Percentiles rank a stretch among this genome's conserved stretches.
Conservation (phyloP, 176 grass and related monocot species). For the Metroxylon sagu region DNA sequence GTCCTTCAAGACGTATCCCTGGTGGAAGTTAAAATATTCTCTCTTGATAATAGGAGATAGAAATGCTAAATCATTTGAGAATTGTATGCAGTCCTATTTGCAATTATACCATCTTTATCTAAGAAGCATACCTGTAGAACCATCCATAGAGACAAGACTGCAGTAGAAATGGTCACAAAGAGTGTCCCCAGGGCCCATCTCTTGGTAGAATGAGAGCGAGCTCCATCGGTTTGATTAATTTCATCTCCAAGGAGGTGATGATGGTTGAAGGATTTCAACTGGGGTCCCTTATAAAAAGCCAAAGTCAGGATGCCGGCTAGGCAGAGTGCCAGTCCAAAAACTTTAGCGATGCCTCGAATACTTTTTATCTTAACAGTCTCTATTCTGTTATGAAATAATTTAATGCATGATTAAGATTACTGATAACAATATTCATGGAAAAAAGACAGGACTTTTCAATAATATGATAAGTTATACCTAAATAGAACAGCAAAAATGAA, state of each 20-base stretch:
- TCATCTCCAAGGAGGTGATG: conserved; percentile 25
- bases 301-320: conserved; percentile 39
- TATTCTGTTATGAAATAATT: conserved; percentile 32
- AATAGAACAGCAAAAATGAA: conserved; percentile 59
- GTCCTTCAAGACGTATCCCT: conserved; percentile 46
- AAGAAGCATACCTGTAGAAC: conserved; percentile 33
- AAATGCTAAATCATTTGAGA: too few relatives aligned
- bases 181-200: conserved; percentile 56
- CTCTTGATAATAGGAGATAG: too few relatives aligned
- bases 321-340: conserved; percentile 43
- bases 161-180: conserved; percentile 44
- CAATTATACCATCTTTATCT: too few relatives aligned
- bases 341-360: conserved; percentile 48
- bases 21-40: neutral
- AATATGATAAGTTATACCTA: conserved; percentile 22
- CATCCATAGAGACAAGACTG: conserved; percentile 41
- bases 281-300: conserved; percentile 59
- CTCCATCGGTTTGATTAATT: neutral
- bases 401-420: neutral
- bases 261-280: conserved; percentile 46
- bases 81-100: too few relatives aligned
- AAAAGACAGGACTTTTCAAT: too few relatives aligned
- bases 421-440: too few relatives aligned
- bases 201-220: conserved; percentile 9
- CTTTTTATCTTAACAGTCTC: conserved; percentile 54